A percentile compares a stretch with the other conserved stretches of the same genome.
Conservation (phyloP, 1,284 basidiomycete species). For the Boletus smithii region DNA sequence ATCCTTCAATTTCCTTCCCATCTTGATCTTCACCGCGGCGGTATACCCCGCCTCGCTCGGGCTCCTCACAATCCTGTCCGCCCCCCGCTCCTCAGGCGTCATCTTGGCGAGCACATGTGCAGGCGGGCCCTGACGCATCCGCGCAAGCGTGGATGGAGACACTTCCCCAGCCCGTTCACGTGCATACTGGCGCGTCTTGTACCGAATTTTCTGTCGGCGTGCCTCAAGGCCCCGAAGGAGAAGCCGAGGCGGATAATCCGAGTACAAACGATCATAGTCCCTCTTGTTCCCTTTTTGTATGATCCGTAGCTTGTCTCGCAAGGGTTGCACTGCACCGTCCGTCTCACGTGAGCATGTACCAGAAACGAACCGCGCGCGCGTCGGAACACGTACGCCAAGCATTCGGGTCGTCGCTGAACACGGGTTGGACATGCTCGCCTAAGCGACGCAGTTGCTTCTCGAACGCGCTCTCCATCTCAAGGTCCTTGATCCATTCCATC, state of each 20-base stretch:
- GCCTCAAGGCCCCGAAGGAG: constrained; percentile 50
- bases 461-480: constrained; percentile 54
- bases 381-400: constrained; percentile 26
- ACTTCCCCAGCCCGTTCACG: constrained; percentile 63
- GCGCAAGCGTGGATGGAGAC: constrained; percentile 42
- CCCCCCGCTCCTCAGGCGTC: constrained; percentile 42
- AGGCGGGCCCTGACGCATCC: constrained; percentile 55
- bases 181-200: constrained; percentile 57
- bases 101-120: constrained; percentile 54
- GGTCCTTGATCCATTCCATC: constrained; percentile 40
- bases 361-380: not conserved
- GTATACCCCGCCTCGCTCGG: constrained; percentile 65
- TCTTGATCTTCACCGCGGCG: constrained; percentile 35
- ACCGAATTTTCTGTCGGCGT: constrained; percentile 52
- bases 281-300: constrained; percentile 36
- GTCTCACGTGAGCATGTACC: constrained; percentile 8
- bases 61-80: constrained; percentile 49
- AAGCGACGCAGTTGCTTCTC: constrained; percentile 41
- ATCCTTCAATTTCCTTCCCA: constrained; percentile 50
- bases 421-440: constrained; percentile 11
- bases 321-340: constrained; percentile 21
- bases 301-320: constrained; percentile 21
- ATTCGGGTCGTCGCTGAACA: constrained; percentile 24
- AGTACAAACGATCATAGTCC: constrained; percentile 41
- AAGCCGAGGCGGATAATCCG: constrained; percentile 47